Evolutionary conservation across 768 basidiomycete genomes (phyloP), one percentile per base, ranked within the genome.

Genomic region (Cystobasidium onofrii): DNA sequence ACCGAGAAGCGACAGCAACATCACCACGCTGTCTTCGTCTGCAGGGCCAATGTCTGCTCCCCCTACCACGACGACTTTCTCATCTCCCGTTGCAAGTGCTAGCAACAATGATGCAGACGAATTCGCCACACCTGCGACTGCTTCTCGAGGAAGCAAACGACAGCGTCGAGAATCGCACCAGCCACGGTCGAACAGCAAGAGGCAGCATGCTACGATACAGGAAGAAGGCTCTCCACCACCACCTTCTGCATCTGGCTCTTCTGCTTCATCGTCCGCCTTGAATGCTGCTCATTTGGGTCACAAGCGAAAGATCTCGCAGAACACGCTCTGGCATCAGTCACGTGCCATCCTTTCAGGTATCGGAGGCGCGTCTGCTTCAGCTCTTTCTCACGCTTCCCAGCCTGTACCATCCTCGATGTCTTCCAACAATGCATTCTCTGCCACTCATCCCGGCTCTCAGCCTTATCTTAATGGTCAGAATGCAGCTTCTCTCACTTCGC

Each of bases 241-340:
- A 50, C 46, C 46, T 50, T 50, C 46, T n/a, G 46, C 46, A 3
- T 50, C 46, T 50, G 12, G 13, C 7, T 31, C 57, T 3, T 15
- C 57, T 29, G 10, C 57, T 12, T 39, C 34, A 18, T 36, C 33
- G n/a, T 20, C 33, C 4, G 63, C 17, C 33, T 1, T 64, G 7
- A 64, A 34, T n/a, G 25, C 63, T 34, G 63, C 31, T 41, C 34
- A 43, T 34, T 27, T 36, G 18, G 64, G 69, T 15, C 69, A 71
- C 41, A 55, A 46, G 34, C 50, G 69, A 44, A 71, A 71, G 69
- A 29, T 55, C 23, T 57, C 54, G 23, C 69, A 71, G 41, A 71
- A 71, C 33, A 71, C 69, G 10, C 23, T 71, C 25, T 71, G 69
- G 69, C 69, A 71, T 34, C 50, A 71, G 54, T 71, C 69, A 27